phyloP scores from a whole-genome alignment of 371 early-diverging fungal species.

The Mortierella sp. region DNA sequence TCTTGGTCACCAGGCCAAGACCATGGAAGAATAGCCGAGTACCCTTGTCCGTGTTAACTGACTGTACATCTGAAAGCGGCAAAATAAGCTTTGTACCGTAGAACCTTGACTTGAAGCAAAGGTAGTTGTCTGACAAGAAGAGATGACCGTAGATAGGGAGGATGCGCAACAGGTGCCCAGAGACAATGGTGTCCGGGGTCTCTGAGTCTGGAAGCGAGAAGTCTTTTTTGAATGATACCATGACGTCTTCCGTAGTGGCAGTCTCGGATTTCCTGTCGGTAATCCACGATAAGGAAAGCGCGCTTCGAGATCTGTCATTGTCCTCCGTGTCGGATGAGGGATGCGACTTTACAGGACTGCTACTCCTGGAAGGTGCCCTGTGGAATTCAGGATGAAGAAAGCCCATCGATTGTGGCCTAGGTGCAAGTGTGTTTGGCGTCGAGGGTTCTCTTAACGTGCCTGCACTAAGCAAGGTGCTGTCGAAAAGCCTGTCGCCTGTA shows the following conservation, averaged over 20 bases:
- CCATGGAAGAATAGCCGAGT: constrained; percentile 56
- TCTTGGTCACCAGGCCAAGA: constrained; percentile 53
- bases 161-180: constrained; percentile 57
- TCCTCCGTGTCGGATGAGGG: constrained; percentile 47
- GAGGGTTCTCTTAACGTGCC: constrained; percentile 13
- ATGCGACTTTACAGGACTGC: constrained; percentile 42
- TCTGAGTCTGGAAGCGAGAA: constrained; percentile 74
- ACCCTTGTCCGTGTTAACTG: constrained; percentile 47
- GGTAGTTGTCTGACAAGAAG: constrained; percentile 71
- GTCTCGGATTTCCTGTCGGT: constrained; percentile 22
- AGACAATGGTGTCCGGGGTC: constrained; percentile 61
- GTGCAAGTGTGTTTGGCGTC: too few species aligned
- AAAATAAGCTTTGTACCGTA: constrained; percentile 67
- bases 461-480: constrained; percentile 35
- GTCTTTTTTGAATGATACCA: constrained; percentile 61
- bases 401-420: background rate
- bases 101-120: constrained; percentile 75
- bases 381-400: background rate
- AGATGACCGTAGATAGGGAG: constrained; percentile 72
- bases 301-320: constrained; percentile 29
- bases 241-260: constrained; percentile 11
- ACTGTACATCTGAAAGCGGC: constrained; percentile 57
- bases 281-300: constrained; percentile 49
- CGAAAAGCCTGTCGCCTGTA: constrained; percentile 26
- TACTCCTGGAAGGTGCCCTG: constrained; percentile 11